Evolutionary conservation across 179 eudicot species (phyloP), one percentile per base, ranked within the genome.

Genomic region (Actinidia chinensis): DNA sequence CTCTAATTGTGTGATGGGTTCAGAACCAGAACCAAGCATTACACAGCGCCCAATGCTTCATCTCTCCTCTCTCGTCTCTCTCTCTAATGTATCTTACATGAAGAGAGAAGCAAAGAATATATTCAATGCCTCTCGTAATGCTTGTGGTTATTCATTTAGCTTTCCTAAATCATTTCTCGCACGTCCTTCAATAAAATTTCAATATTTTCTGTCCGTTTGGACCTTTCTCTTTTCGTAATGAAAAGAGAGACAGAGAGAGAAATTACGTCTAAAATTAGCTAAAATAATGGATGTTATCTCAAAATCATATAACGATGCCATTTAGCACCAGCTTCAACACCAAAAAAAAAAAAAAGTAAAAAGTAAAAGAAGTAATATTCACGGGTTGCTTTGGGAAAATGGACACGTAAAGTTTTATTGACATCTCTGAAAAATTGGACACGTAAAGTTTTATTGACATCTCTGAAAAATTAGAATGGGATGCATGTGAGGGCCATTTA

Each of bases 21-120:
- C 68, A 75, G 40, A 18, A 75, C 17, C 23, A 75, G 58, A 47
- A 14, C 48, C 10, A 28, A 25, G 46, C n/a, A 60, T 6, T 15
- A 61, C n/a, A 2, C 56, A 63, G 25, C 44, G 25, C 6, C 70
- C 58, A 60, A 46, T 33, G 56, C 70, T 28, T 28, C 78, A 75
- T 75, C 58, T 75, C 69, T 63, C 69, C 73, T 69, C 54, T 47
- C 71, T 68, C 73, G n/a, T 28, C 73, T 44, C 73, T 69, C 56
- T 69, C 56, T 42, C 1, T 25, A 28, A 12, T 63, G 68, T 51
- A 14, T 68, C 18, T 69, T 22, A 5, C 22, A 43, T 6, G 28
- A 14, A 36, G 14, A 44, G 28, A 6, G 33, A 44, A 43, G 50
- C 71, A 42, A 68, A 8, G 20, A 8, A 10, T 23, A 6, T 61